Base-by-base conservation (phyloP, 108 stramenopile species). In the Conticribra guillardii region DNA sequence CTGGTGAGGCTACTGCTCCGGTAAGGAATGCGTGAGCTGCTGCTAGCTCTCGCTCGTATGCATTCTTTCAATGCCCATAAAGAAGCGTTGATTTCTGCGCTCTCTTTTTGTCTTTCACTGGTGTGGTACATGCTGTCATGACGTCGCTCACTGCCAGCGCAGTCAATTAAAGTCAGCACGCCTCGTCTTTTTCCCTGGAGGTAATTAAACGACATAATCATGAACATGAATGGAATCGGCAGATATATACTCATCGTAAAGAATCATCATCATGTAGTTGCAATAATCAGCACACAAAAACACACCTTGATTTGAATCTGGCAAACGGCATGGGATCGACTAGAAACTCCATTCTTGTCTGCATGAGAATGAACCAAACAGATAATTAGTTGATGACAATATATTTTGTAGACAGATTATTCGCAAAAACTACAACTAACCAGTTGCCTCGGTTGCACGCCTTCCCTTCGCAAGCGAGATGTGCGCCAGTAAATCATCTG, bases 101-200 rank as follows among this genome's bases (percentile, higher is more conserved):
- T 82, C 52, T 94, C 93, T 41, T 76, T 78, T 41, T 85, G 84
- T 17, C 88, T 66, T 26, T 78, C 69, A 2, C 59, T 53, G 33
- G 34, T 52, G 71, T 86, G 85, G 41, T 76, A 73, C 53, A 81
- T 46, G 50, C 82, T 81, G 60, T 94, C 93, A 41, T 85, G 73
- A 41, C 79, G 55, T n/a, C 89, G 66, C 67, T 94, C 93, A 33
- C 78, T 81, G n/a, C 93, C 93, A 4, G 93, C 93, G 28, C 87
- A 80, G 62, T 94, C 93, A n/a, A 91, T 78, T 56, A 92, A 70
- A 30, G 76, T 84, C 41, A 92, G 49, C 23, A 81, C 41, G 2
- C 91, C 87, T 61, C 72, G 29, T 24, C 32, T 69, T 17, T 19
- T 27, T 52, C 32, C 30, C 2, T 41, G 14, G 15, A 22, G 18